Evolutionary conservation across 139 green algal genomes (phyloP), one percentile per base, ranked within the genome.

Genomic region (Tetraselmis chui): DNA sequence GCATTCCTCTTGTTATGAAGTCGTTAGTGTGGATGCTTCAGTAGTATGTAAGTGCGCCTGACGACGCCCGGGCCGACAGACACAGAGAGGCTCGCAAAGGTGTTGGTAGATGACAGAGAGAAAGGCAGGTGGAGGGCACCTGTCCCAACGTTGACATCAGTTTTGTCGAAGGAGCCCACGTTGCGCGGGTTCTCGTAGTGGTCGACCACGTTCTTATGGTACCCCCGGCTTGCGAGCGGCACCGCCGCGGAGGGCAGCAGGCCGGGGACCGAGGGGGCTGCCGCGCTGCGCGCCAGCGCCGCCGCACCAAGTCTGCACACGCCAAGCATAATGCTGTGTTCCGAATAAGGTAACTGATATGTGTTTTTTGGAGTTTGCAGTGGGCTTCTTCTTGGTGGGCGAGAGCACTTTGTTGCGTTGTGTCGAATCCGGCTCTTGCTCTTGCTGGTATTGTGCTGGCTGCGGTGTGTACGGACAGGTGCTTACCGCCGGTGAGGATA

Each of bases 161-260:
- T 91, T 89, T 98, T 98, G 85, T 97, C 90, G 80, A 99, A 98
- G n/a, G 90, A 93, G 28, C 97, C 97, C 5, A 99, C 96, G 83
- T 99, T 99, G 74, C 96, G 85, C 0, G 97, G 97, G 28, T 94
- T 94, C 76, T 99, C 94, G 81, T 98, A 99, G 88, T 99, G 97
- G 80, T 99, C 97, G 27, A 99, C 94, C 0, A 99, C 96, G 77
- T 97, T 95, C 87, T 95, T 91, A 86, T 97, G 93, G 58, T 96
- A 97, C 2, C 89, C 83, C 32, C 30, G 26, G n/a, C 79, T 74
- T 67, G 18, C 45, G 45, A 67, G 45, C 11, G 45, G 11, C 45
- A 18, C 45, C 18, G 45, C 45, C 45, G 45, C 45, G 5, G 45
- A 5, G 45, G 45, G 45, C 45, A 67, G 45, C 45, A 67, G 45